A percentile compares a stretch with the other conserved stretches of the same genome.
These are phyloP conservation scores for Skeletonema tropicum DNA, from an alignment of 108 stramenopile genomes.

Conservation along the genomic window DNA sequence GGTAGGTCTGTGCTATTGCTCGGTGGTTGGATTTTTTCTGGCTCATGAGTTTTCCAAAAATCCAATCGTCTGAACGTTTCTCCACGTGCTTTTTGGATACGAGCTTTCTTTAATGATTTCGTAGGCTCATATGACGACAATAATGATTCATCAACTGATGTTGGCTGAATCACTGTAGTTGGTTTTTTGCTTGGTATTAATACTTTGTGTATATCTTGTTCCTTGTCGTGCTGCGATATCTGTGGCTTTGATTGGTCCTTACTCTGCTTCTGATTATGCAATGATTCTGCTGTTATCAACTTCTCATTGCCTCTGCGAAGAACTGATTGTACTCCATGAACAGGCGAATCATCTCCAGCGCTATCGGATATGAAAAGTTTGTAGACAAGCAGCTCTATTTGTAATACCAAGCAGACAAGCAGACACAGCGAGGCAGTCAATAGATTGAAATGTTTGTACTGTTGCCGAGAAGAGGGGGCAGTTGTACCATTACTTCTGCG, in stretches of 20 bases:
- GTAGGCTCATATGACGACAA: constrained; percentile 21
- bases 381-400: not conserved
- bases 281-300: not conserved
- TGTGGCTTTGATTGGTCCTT: not conserved
- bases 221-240: not conserved
- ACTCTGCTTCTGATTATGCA: not conserved
- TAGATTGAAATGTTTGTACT: not conserved
- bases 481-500: not conserved
- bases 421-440: not conserved
- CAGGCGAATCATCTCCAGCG: not conserved
- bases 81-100: not conserved
- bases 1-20: constrained; percentile 18
- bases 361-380: not conserved
- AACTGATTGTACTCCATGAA: not conserved
- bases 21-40: constrained; percentile 35
- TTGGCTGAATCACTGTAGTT: not conserved
- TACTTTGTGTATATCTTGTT: not conserved
- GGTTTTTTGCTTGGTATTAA: constrained; percentile 3
- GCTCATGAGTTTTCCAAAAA: constrained; percentile 33
- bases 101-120: not conserved
- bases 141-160: not conserved
- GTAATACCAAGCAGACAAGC: not conserved
- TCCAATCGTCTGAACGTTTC: constrained; percentile 7
- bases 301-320: not conserved
- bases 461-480: not conserved